Evolutionary conservation across 1,284 basidiomycete genomes (phyloP), one percentile per base, ranked within the genome.

Genomic region (Moesziomyces sp.): DNA sequence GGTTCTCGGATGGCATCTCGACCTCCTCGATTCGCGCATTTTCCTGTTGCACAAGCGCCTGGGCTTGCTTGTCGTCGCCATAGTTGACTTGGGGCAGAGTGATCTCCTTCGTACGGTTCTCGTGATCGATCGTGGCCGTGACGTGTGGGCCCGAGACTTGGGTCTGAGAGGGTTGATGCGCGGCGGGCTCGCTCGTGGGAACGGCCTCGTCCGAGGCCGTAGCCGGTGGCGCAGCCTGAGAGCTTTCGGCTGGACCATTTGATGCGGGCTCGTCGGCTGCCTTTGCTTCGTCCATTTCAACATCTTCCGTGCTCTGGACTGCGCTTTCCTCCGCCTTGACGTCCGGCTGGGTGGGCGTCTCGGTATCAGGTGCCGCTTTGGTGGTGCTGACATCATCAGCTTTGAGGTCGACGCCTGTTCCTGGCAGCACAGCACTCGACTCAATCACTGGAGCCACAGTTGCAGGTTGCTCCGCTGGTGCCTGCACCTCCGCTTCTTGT

Each of bases 1-100:
- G 52, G 13, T 56, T 53, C 28, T 40, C 51, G 30, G 52, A 45
- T 1, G 57, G 58, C 65, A 62, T 65, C 43, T 68, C 61, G 23
- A 68, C 65, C 28, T 74, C 65, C 48, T 74, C 65, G 46, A 65
- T 65, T 35, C 61, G 53, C 13, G 57, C 71, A 14, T 40, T 19
- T 21, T 74, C 61, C 34, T 64, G 64, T 43, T 54, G 40, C n/a
- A 56, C 40, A 34, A 69, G 56, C 16, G 28, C 58, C 50, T 58
- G 67, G 3, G 67, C 54, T 52, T 61, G 42, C 38, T 64, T 63
- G 47, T 62, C 62, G n/a, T 63, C 35, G 16, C 66, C 59, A 7
- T 69, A 69, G 47, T 69, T 46, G 34, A 69, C 55, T 14, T 52
- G 52, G 24, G 66, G 66, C 24, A 69, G 49, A n/a, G 59, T 52